Percentiles rank a stretch among this genome's conserved stretches.
Evolutionary conservation across 2,329 filamentous ascomycete species (phyloP).

Genomic region (Fusarium paranaense): DNA sequence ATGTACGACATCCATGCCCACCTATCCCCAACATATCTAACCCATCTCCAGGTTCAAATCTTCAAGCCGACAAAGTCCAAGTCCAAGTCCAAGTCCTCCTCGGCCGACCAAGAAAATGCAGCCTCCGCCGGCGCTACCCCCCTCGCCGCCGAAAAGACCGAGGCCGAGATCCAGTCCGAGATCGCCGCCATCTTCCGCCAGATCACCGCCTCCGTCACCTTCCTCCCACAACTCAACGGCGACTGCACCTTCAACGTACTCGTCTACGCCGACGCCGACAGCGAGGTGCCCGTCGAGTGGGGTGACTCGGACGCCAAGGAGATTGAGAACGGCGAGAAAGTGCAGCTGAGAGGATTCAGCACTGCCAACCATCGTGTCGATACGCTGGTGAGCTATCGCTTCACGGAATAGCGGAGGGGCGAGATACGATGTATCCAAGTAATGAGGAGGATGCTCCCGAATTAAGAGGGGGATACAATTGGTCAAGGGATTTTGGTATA

Average conservation of each 20-base stretch:
- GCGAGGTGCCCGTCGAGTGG: constrained; percentile 97
- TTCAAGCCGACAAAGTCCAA: constrained; percentile 47
- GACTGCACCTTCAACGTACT: constrained; percentile 99
- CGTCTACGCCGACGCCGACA: constrained; percentile 96
- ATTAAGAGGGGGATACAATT: background rate
- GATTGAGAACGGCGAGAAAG: constrained; percentile 92
- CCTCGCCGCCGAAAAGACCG: constrained; percentile 78
- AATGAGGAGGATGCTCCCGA: background rate
- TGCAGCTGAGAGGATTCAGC: constrained; percentile 95
- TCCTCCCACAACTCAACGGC: constrained; percentile 87
- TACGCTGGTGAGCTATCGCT: constrained; percentile 92
- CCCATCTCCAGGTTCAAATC: constrained; percentile 27
- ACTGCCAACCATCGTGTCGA: constrained; percentile 95
- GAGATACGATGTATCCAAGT: background rate
- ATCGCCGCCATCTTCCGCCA: constrained; percentile 98
- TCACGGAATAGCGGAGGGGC: constrained; percentile 45
- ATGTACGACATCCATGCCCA: constrained; percentile 65
- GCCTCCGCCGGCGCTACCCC: constrained; percentile 50
- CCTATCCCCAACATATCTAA: constrained; percentile 1
- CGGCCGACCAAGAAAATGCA: constrained; percentile 78
- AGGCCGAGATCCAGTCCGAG: constrained; percentile 92
- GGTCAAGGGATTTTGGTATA: constrained; percentile 10
- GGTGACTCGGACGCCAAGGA: constrained; percentile 98
- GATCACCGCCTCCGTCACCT: constrained; percentile 97
- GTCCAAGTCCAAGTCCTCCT: constrained; percentile 57